A percentile compares a stretch with the other conserved stretches of the same genome.
phyloP scores from a whole-genome alignment of 2,329 filamentous ascomycete genomes.

The Diaporthe nobilis region DNA sequence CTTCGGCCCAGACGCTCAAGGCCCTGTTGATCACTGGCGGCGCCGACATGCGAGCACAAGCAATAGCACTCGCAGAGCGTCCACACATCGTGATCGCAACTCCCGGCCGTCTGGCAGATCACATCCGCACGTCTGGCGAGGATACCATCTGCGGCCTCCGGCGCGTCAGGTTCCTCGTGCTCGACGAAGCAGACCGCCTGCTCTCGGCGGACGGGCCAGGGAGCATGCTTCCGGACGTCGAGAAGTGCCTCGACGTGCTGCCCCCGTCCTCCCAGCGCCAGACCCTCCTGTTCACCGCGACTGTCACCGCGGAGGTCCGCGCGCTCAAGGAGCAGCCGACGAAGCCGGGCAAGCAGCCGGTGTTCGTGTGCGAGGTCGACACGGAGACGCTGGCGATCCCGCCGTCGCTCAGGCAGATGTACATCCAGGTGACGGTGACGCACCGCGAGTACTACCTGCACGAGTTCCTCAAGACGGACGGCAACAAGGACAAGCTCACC shows the following conservation, averaged over 20 bases:
- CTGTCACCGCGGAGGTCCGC: conserved; percentile 91
- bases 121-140: conserved; percentile 90
- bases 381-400: conserved; percentile 83
- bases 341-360: conserved; percentile 77
- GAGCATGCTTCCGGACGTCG: conserved; percentile 94
- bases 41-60: conserved; percentile 91
- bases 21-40: conserved; percentile 92
- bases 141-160: conserved; percentile 89
- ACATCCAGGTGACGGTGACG: conserved; percentile 89
- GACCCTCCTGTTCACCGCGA: conserved; percentile 95
- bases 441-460: conserved; percentile 97
- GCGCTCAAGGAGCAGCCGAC: conserved; percentile 85
- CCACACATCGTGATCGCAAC: conserved; percentile 97
- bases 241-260: conserved; percentile 86
- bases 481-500: conserved; percentile 80
- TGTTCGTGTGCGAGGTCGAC: conserved; percentile 92
- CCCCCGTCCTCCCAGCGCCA: conserved; percentile 86
- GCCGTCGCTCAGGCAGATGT: conserved; percentile 83
- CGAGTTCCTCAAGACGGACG: conserved; percentile 84
- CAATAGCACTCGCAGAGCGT: conserved; percentile 83
- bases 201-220: conserved; percentile 80
- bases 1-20: conserved; percentile 88
- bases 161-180: conserved; percentile 86
- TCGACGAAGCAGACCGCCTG: conserved; percentile 95
- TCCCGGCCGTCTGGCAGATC: conserved; percentile 91